Base-by-base conservation (phyloP, 2,329 filamentous ascomycete species). In the Ceratocystis papillata region DNA sequence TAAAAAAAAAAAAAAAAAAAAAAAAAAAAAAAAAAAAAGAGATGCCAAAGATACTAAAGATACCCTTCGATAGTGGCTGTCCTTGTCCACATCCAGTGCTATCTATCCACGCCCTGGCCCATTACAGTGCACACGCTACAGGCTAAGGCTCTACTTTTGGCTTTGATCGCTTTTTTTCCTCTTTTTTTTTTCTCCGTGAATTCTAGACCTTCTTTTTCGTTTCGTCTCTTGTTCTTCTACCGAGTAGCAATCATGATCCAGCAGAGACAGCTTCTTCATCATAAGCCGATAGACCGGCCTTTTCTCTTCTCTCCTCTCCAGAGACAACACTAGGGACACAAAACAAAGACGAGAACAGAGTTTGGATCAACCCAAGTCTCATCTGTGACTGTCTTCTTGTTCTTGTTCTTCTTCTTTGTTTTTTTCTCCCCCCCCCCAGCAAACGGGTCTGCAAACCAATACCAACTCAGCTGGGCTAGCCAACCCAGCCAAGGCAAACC, bases 141-240 rank as follows among this genome's bases (percentile, higher is more conserved):
- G 17, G 25, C 30, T 30, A 33, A 17, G 25, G 15, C 28, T 37
- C 55, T 59, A 10, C 55, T 37, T 59, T 59, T 59, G 55, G 55
- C 55, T 59, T 59, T 59, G 55, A 33, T 33, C 55, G 28, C 55
- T 59, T 59, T 59, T 59, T 37, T 3, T n/a, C 10, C 33, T 55
- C 12, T 55, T 30, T 10, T 30, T 30, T 57, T 59, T 59, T 59
- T 33, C 55, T 25, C 55, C 55, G 55, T 59, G 55, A 17, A 59
- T 59, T 59, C 28, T 59, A 59, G 55, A 59, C 55, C 55, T 59
- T 59, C 55, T 59, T 59, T 59, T 37, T 59, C 55, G 55, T 59
- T 59, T 59, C 55, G 55, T 59, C 55, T 59, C 28, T 59, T 59
- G 28, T 59, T 59, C 55, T 59, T 59, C 55, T 59, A 59, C 55